phyloP scores from a whole-genome alignment of 2,329 filamentous ascomycete species.

The Alternaria tenuissima region DNA sequence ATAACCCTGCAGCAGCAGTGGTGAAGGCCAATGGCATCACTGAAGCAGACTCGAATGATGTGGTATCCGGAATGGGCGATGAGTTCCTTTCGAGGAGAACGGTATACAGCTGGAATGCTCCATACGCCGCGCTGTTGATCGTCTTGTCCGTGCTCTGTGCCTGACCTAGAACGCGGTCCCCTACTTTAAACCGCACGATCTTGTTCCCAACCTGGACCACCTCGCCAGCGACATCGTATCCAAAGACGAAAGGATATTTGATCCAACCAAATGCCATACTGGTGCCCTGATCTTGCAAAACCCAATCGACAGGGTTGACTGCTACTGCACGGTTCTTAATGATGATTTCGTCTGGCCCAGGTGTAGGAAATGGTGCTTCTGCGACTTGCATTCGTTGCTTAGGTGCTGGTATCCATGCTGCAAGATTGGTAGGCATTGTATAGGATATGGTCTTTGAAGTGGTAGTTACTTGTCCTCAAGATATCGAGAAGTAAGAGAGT shows the following conservation, averaged over 20 bases:
- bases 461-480: background rate
- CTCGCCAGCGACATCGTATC: conserved; percentile 54
- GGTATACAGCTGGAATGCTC: conserved; percentile 60
- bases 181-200: conserved; percentile 52
- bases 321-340: conserved; percentile 52
- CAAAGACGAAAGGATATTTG: conserved; percentile 32
- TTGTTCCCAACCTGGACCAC: conserved; percentile 53
- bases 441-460: background rate
- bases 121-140: conserved; percentile 1
- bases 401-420: conserved; percentile 19
- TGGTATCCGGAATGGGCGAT: conserved; percentile 57
- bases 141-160: conserved; percentile 17
- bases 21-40: conserved; percentile 47
- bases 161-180: conserved; percentile 53
- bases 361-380: conserved; percentile 40
- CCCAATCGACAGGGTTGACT: conserved; percentile 57
- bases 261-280: conserved; percentile 13
- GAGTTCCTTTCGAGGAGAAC: conserved; percentile 58
- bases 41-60: conserved; percentile 56
- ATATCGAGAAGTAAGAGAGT: background rate
- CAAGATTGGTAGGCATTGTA: conserved; percentile 3
- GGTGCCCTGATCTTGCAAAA: conserved; percentile 38
- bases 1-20: conserved; percentile 25
- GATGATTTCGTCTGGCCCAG: conserved; percentile 50
- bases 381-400: conserved; percentile 39